Base-by-base conservation (phyloP, 2,329 filamentous ascomycete species). In the Ceratocystiopsis brevicomis region DNA sequence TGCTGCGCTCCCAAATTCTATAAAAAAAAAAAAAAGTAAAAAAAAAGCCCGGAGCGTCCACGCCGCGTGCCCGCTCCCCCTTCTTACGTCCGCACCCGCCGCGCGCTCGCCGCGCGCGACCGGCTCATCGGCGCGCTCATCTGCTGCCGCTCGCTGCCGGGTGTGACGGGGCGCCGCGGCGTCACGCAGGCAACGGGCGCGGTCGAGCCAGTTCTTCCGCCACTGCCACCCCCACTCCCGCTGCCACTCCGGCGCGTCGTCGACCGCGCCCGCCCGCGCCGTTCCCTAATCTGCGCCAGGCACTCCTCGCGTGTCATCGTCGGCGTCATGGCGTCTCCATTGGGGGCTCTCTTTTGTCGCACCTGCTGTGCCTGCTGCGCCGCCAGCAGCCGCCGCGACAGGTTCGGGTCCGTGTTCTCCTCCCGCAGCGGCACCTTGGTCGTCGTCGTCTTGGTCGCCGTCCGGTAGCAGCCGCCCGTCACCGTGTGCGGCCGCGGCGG, bases 241-340 rank as follows among this genome's bases (percentile, higher is more conserved):
- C 25, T 30, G 5, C 25, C 25, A n/a, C 33, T n/a, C 17, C 41
- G n/a, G 9, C 32, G 32, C 8, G 41, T n/a, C 37, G 44, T 39
- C 1, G 44, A n/a, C 19, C 75, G 69, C 45, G 81, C 79, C 39
- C 82, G 65, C 8, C 79, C 80, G 43, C 82, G 64, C 25, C 82
- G 68, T 60, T 83, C 77, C 43, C 76, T 69, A 50, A 88, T 87
- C 56, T 78, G 75, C 44, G 78, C 78, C 15, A 88, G 67, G 4
- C 81, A 81, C 57, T 85, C 69, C 57, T 85, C 82, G 43, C 82
- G 69, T 21, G 73, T 73, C 71, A 79, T 76, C 36, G 75, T 79
- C 6, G 74, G 73, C 37, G 69, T 76, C 47, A 78, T 56, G 11
- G 73, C 73, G 44, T 52, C 48, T 9, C 13, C 40, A 34, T 39